These are phyloP conservation scores for Rickenella mellea DNA, from an alignment of 768 basidiomycete genomes.

Conservation along the genomic window DNA sequence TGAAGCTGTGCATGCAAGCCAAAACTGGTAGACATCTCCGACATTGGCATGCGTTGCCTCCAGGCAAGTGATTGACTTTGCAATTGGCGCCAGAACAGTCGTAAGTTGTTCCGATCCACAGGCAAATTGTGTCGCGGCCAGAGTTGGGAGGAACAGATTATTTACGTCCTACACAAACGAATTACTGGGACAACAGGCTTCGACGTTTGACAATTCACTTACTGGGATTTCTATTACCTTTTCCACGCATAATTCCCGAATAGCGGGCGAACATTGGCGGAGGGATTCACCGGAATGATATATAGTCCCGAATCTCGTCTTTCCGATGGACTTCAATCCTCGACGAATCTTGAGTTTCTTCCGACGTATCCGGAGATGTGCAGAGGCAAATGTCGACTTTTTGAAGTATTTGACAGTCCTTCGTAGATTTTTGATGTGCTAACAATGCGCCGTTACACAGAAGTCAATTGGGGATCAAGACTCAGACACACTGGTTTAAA, in stretches of 20 bases:
- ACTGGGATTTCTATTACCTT: no score
- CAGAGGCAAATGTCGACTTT: conserved; percentile 8
- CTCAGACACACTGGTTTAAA: conserved; percentile 4
- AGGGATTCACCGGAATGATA: conserved; percentile 11
- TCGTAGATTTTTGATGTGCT: conserved; percentile 6
- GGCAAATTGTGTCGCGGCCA: no score
- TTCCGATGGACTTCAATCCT: conserved; percentile 12
- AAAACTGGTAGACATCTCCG: conserved; percentile 26
- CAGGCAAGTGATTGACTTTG: conserved; percentile 21
- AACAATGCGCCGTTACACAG: background rate
- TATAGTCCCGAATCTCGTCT: conserved; percentile 15
- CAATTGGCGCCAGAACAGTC: conserved; percentile 16
- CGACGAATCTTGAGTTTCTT: background rate
- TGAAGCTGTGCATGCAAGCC: conserved; percentile 23
- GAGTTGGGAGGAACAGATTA: no score
- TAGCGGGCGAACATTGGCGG: conserved; percentile 7
- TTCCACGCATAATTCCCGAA: conserved; percentile 9
- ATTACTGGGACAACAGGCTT: no score
- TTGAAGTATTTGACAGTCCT: conserved; percentile 5
- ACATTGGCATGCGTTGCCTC: conserved; percentile 18
- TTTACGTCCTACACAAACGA: no score
- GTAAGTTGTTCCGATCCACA: conserved; percentile 18
- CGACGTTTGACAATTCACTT: no score
- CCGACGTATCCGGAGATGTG: conserved; percentile 9
- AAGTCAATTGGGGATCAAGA: background rate